Evolutionary conservation across 352 stramenopile genomes (phyloP).

Genomic region (Pythium plurisporium): DNA sequence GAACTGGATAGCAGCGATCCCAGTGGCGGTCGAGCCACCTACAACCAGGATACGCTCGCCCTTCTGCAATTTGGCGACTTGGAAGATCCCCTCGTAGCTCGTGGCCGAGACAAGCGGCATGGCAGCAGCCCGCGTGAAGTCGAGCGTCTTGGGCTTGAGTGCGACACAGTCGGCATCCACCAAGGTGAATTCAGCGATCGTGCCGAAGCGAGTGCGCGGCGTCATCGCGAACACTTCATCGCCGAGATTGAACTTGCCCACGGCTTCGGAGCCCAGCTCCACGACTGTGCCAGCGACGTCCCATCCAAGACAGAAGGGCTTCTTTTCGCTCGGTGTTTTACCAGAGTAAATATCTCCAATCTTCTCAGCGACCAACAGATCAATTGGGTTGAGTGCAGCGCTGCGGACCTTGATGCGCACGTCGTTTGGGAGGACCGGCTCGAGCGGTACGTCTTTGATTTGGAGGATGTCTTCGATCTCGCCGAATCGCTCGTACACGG

Average conservation of each 20-base stretch:
- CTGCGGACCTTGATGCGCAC: constrained; percentile 34
- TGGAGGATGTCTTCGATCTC: constrained; percentile 25
- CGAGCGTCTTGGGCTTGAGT: constrained; percentile 37
- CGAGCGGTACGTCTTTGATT: constrained; percentile 14
- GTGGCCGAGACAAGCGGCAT: constrained; percentile 33
- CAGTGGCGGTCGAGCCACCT: constrained; percentile 32
- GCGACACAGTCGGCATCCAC: constrained; percentile 34
- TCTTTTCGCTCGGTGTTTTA: constrained; percentile 17
- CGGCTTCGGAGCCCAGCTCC: constrained; percentile 25
- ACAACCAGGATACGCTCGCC: constrained; percentile 45
- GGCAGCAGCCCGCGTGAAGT: constrained; percentile 35
- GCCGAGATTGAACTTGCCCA: constrained; percentile 20
- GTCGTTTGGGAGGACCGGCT: constrained; percentile 19
- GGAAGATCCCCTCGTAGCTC: constrained; percentile 30
- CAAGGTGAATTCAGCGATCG: constrained; percentile 38
- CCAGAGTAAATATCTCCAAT: constrained; percentile 6
- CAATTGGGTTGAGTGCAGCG: constrained; percentile 29
- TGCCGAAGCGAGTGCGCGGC: constrained; percentile 1
- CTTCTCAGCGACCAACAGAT: constrained; percentile 20
- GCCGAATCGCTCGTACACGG: constrained; percentile 30
- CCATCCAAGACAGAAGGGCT: constrained; percentile 32
- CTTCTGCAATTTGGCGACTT: constrained; percentile 27
- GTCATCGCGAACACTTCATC: constrained; percentile 25
- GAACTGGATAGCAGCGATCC: constrained; percentile 40
- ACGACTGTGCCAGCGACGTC: constrained; percentile 34